Evolutionary conservation across 2,329 filamentous ascomycete genomes (phyloP).

Genomic region (Elsinoe australis): DNA sequence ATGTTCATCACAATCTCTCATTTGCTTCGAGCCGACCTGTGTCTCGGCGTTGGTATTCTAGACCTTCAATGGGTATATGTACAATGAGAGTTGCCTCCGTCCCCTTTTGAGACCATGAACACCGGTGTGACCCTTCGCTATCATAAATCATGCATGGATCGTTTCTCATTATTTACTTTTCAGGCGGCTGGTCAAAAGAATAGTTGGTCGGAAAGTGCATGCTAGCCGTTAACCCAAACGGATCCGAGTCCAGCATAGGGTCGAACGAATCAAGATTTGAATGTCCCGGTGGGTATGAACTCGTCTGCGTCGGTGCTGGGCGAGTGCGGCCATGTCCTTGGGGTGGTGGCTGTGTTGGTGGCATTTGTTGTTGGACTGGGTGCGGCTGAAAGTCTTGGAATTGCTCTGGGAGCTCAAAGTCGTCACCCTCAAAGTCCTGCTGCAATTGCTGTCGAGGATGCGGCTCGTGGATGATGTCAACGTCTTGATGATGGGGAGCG

Average conservation of each 20-base stretch:
- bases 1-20: no score
- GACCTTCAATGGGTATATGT: not conserved
- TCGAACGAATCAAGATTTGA: slow-evolving; percentile 61
- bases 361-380: slow-evolving; percentile 5
- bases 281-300: not conserved
- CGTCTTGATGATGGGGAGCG: slow-evolving; percentile 55
- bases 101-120: no score
- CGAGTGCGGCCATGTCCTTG: not conserved
- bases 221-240: slow-evolving; percentile 84
- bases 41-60: no score
- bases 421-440: slow-evolving; percentile 1
- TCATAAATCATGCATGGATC: not conserved
- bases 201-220: slow-evolving; percentile 91
- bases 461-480: slow-evolving; percentile 1
- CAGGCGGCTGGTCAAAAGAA: slow-evolving; percentile 47
- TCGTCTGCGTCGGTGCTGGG: not conserved
- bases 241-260: slow-evolving; percentile 83
- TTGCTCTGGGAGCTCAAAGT: slow-evolving; percentile 5
- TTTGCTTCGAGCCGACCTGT: slow-evolving; percentile 6
- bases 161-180: slow-evolving; percentile 16
- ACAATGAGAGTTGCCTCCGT: no score
- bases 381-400: slow-evolving; percentile 7
- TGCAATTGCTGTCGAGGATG: not conserved
- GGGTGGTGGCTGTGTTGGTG: slow-evolving; percentile 1
- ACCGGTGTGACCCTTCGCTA: not conserved